Evolutionary conservation across 2,329 filamentous ascomycete genomes (phyloP).

Genomic region (Microcyclospora pomicola): DNA sequence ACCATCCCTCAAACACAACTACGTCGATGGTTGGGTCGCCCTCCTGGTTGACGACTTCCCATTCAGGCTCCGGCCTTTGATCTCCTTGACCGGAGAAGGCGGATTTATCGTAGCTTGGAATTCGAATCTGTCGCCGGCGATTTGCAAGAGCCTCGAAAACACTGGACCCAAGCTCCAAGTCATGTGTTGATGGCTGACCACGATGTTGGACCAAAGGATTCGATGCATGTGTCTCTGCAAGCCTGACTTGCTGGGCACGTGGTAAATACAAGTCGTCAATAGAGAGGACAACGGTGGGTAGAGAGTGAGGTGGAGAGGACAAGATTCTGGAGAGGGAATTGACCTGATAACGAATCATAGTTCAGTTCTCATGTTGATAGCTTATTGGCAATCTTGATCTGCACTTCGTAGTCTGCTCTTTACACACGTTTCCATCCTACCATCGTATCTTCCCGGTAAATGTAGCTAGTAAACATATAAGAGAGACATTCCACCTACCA

Average conservation of each 20-base stretch:
- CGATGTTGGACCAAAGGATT: constrained; percentile 70
- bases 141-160: constrained; percentile 48
- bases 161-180: constrained; percentile 47
- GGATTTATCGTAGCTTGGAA: constrained; percentile 78
- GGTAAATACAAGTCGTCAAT: constrained; percentile 84
- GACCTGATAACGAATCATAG: constrained; percentile 29
- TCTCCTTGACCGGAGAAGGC: constrained; percentile 64
- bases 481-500: constrained; percentile 39
- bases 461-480: background rate
- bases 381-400: background rate
- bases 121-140: constrained; percentile 37
- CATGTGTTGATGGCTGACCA: constrained; percentile 75
- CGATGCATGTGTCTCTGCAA: constrained; percentile 50
- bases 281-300: constrained; percentile 58
- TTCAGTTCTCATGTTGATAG: background rate
- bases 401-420: background rate
- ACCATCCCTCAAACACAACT: constrained; percentile 83
- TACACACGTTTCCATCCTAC: background rate
- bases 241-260: constrained; percentile 50
- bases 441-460: background rate
- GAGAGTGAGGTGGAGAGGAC: constrained; percentile 40
- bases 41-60: constrained; percentile 45
- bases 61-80: constrained; percentile 47
- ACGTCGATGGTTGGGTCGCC: constrained; percentile 40
- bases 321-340: constrained; percentile 50